phyloP scores from a whole-genome alignment of 192 early-diverging fungal genomes.

The Coemansia sp. region DNA sequence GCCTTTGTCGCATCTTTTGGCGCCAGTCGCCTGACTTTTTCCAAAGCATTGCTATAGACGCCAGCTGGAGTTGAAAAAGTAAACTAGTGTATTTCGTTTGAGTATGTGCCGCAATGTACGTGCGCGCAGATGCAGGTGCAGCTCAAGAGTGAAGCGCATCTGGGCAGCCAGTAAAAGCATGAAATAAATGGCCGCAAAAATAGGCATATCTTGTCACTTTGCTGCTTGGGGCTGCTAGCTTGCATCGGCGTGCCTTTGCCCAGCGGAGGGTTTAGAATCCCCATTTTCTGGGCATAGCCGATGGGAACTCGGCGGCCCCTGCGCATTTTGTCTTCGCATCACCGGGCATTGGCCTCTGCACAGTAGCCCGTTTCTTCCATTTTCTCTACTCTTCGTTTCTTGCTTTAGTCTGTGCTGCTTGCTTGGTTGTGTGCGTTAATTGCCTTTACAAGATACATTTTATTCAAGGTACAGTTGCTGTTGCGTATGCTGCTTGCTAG shows the following conservation, averaged over 20 bases:
- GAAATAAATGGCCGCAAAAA: no score
- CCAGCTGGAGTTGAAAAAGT: background rate
- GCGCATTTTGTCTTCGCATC: constrained; percentile 1
- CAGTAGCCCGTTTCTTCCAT: constrained; percentile 1
- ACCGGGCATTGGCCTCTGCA: constrained; percentile 1
- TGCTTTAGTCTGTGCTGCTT: background rate
- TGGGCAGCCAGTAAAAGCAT: no score
- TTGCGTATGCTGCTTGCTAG: background rate
- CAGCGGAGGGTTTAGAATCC: background rate
- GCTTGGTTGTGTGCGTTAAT: background rate
- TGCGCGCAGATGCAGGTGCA: background rate
- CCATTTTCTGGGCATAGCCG: background rate
- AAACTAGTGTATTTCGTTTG: background rate
- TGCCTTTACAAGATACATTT: background rate
- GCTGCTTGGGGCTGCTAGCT: background rate
- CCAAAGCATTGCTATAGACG: background rate
- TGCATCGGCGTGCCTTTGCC: background rate
- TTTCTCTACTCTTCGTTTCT: background rate
- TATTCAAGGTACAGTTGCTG: background rate
- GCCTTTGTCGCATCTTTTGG: background rate
- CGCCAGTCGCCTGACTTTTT: background rate
- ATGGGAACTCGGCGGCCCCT: background rate
- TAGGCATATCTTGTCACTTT: background rate
- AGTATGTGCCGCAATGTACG: background rate
- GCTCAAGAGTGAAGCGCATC: background rate